Evolutionary conservation across 805 yeast species (phyloP), one percentile per base, ranked within the genome.

Genomic region (Suhomyces xylopsoci): DNA sequence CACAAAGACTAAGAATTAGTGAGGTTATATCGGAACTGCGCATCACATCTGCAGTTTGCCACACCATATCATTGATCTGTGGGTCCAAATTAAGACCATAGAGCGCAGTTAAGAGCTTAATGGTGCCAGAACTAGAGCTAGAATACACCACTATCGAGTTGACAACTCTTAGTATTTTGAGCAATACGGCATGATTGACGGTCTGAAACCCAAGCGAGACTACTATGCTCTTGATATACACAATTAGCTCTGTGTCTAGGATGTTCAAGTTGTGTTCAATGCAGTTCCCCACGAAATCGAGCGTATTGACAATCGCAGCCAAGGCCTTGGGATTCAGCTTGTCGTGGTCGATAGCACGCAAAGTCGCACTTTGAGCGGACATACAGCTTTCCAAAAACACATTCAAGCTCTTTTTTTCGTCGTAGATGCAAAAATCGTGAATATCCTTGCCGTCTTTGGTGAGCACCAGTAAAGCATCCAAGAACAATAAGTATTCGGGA

Each of bases 371-470:
- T 17, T 38, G 42, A 5, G 42, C 42, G 20, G 41, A n/a, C 48
- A 36, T 20, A 8, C 15, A 25, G 22, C 42, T 17, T 26, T 51
- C 62, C 10, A 38, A 42, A 40, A 64, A 64, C 8, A 49, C 50
- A 17, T 57, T 49, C 51, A 73, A 60, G 49, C 62, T 61, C 15
- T 60, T 58, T 4, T 62, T 62, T 17, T 62, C 67, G 50, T 79
- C 79, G 25, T 78, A 72, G 15, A 80, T 70, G 59, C 78, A 76
- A 51, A 80, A 70, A 51, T 81, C 85, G 53, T 78, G 78, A 47
- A 81, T 68, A 57, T 82, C 81, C 47, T 74, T 68, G 3, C 88
- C 88, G 53, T 78, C 71, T 38, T 75, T 71, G 5, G 89, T 81
- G 47, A 83, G 69, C 0, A 66, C 60, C 36, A 66, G 65, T 36